Evolutionary conservation across 164 flowering plant genomes (phyloP), one percentile per base, ranked within the genome.

Genomic region (Amborella trichopoda): DNA sequence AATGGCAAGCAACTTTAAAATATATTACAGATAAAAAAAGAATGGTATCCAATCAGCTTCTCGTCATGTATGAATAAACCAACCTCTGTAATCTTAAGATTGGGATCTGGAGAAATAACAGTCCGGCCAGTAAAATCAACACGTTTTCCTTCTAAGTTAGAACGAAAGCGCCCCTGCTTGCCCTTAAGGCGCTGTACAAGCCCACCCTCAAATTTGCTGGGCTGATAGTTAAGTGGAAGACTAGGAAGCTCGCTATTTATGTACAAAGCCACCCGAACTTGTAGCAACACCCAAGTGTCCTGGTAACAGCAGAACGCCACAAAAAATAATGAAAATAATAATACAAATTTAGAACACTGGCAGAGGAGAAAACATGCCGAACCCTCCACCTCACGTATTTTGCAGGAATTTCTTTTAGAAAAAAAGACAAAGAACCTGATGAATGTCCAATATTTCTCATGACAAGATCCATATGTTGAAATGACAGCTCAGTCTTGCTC

Each of bases 71-170:
- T 38, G 8, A 3, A 48, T 6, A 5, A 3, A 20, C 22, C 14
- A 9, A 91, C 99, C 96, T 91, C 94, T 19, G 85, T 80, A 57
- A 93, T 93, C 63, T 93, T 88, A 55, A 93, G 72, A 66, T 93
- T 93, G 38, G 99, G 99, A 43, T 93, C 99, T 28, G 99, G 99
- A 21, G 99, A 87, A 52, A 91, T 91, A 45, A 91, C 99, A 61
- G 96, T 91, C 58, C 99, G 70, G 32, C 94, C 99, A 55, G 99
- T 87, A 61, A 50, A 91, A 40, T 91, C 93, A 53, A 91, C 99
- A 65, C 96, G 95, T 60, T 91, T 91, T 43, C 99, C 99, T 21
- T 83, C 75, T 46, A 91, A 72, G 51, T 87, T 87, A 36, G 86
- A 84, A 55, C 99, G 86, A 50, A 91, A 84, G 3, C 96, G 81